These are phyloP conservation scores for Curvularia lunata DNA, from an alignment of 2,329 filamentous ascomycete species.

Conservation along the genomic window DNA sequence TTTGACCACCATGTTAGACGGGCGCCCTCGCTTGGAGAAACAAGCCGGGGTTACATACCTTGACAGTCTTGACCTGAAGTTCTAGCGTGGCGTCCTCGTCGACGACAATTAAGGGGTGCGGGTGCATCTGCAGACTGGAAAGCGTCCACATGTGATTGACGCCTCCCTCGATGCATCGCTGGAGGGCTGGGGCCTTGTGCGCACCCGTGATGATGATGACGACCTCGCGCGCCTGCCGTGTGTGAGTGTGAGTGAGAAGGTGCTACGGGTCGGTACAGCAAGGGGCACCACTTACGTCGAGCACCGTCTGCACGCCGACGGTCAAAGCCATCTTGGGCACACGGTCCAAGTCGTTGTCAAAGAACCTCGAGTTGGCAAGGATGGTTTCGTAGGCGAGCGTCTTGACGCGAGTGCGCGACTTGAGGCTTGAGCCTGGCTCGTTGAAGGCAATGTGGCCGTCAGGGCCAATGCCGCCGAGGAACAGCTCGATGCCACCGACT, in stretches of 20 bases:
- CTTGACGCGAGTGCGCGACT: slow-evolving; percentile 81
- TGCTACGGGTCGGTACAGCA: slow-evolving; percentile 1
- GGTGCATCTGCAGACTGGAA: slow-evolving; percentile 79
- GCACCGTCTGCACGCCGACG: slow-evolving; percentile 81
- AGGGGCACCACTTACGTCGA: slow-evolving; percentile 60
- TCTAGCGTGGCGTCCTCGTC: slow-evolving; percentile 72
- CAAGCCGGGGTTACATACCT: slow-evolving; percentile 26
- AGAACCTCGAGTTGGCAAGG: slow-evolving; percentile 83
- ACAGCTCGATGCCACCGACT: slow-evolving; percentile 81
- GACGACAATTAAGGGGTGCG: slow-evolving; percentile 80
- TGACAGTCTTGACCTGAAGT: slow-evolving; percentile 55
- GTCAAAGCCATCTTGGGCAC: slow-evolving; percentile 85
- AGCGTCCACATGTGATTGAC: slow-evolving; percentile 93
- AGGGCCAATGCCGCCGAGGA: slow-evolving; percentile 82
- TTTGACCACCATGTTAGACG: slow-evolving; percentile 16
- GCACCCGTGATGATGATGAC: slow-evolving; percentile 82
- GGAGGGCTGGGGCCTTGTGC: slow-evolving; percentile 79
- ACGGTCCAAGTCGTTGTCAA: slow-evolving; percentile 72
- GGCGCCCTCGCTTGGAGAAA: background rate
- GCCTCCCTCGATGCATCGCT: slow-evolving; percentile 80
- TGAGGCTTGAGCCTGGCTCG: slow-evolving; percentile 80
- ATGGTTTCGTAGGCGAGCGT: slow-evolving; percentile 88
- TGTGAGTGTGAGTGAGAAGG: slow-evolving; percentile 21
- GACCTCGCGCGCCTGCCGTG: slow-evolving; percentile 69
- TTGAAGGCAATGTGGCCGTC: slow-evolving; percentile 93